phyloP scores from a whole-genome alignment of 768 basidiomycete genomes.

The Pleurotus pulmonarius region DNA sequence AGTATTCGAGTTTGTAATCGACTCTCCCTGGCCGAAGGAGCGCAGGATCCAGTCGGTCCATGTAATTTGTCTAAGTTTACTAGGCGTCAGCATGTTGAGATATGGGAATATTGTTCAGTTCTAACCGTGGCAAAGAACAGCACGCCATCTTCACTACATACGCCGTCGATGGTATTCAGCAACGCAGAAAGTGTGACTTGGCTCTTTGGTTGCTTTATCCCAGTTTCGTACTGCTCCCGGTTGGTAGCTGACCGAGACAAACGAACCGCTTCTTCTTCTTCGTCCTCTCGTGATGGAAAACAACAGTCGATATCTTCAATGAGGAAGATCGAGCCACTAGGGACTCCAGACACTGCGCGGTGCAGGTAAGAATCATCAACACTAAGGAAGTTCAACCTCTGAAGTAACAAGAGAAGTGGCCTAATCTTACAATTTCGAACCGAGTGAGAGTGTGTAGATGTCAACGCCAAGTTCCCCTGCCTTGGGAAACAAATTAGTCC shows the following conservation, averaged over 20 bases:
- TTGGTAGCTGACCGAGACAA: constrained; percentile 18
- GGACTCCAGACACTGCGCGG: constrained; percentile 42
- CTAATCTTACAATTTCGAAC: constrained; percentile 39
- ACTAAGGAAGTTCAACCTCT: constrained; percentile 17
- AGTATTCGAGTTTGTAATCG: constrained; percentile 50
- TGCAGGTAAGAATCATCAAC: constrained; percentile 49
- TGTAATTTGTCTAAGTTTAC: constrained; percentile 42
- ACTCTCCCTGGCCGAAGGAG: constrained; percentile 57
- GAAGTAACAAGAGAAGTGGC: not conserved
- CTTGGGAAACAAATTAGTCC: constrained; percentile 13
- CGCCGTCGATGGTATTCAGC: constrained; percentile 57
- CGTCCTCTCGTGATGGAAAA: constrained; percentile 44
- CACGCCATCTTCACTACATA: constrained; percentile 59
- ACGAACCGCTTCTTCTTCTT: constrained; percentile 22
- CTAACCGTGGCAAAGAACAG: constrained; percentile 57
- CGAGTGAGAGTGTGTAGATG: constrained; percentile 64
- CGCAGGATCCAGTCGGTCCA: constrained; percentile 52
- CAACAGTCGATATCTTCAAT: constrained; percentile 64
- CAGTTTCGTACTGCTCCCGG: constrained; percentile 73
- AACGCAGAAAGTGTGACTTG: constrained; percentile 51
- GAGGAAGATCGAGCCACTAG: constrained; percentile 50
- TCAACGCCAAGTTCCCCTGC: constrained; percentile 75
- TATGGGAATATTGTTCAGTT: not conserved
- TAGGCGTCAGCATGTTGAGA: not conserved
- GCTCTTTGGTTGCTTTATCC: constrained; percentile 55